These are phyloP conservation scores for Fusarium buharicum DNA, from an alignment of 2,329 filamentous ascomycete species.

Conservation along the genomic window DNA sequence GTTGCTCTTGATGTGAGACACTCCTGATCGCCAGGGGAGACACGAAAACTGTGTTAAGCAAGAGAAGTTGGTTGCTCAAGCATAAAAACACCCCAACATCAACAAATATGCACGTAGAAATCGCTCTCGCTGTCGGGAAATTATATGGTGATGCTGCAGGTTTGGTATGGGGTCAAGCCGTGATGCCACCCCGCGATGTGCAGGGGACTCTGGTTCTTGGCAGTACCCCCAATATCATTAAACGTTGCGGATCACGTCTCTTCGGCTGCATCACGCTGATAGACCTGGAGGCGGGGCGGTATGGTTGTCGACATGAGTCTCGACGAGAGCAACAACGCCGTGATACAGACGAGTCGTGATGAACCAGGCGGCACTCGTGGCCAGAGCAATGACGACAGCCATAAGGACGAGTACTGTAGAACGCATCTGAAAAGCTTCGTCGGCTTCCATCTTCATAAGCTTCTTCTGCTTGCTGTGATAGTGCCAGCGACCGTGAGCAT, in stretches of 20 bases:
- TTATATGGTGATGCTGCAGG: constrained; percentile 1
- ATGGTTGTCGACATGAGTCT: constrained; percentile 11
- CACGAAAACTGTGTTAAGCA: not conserved
- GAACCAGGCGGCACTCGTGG: constrained; percentile 26
- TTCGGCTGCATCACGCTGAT: constrained; percentile 7
- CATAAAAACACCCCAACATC: not conserved
- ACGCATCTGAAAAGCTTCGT: constrained; percentile 71
- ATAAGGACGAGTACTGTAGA: constrained; percentile 63
- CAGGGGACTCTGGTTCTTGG: not conserved
- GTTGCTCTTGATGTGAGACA: constrained; percentile 3
- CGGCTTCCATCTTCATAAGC: constrained; percentile 69
- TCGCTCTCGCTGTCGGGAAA: not conserved
- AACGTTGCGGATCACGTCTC: not conserved
- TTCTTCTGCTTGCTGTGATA: constrained; percentile 69
- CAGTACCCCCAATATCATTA: not conserved
- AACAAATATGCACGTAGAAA: not conserved
- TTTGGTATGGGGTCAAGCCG: not conserved
- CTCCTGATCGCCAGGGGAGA: constrained; percentile 4
- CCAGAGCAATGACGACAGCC: constrained; percentile 45
- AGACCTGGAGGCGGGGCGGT: constrained; percentile 15
- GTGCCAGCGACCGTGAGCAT: constrained; percentile 50
- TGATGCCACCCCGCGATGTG: constrained; percentile 11
- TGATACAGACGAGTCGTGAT: constrained; percentile 31
- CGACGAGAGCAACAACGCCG: constrained; percentile 19
- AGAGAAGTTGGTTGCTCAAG: not conserved